Evolutionary conservation across 495 filamentous ascomycete genomes (phyloP), one percentile per base, ranked within the genome.

Genomic region (Neurospora intermedia): DNA sequence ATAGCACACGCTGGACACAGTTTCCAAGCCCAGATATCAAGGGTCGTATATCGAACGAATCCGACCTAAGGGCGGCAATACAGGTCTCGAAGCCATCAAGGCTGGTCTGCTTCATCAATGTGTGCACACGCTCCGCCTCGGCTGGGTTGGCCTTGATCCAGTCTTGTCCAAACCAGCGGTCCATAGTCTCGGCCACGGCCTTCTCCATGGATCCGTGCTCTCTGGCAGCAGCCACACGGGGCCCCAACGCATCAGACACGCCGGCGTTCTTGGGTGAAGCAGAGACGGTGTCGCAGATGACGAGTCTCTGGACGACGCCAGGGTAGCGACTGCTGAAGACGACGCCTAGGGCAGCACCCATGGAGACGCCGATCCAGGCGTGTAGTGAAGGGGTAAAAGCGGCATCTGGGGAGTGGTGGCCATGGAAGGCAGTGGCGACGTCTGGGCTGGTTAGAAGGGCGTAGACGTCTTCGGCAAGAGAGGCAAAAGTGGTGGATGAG

Each of bases 71-170:
- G 13, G 81, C 80, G 18, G 77, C 75, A 40, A 77, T 78, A 54
- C 80, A 83, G 2, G 79, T 76, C 73, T 80, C 78, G 46, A 80
- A 80, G 31, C 80, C 80, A 48, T 79, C 78, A 43, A 81, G 62
- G 46, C 71, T 80, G 43, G 81, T 81, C 38, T 41, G 54, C 9
- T 48, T 38, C 80, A 83, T 83, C 20, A 77, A 18, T 16, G 48
- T 31, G 20, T 74, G 76, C 48, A 81, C 69, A 16, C 79, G 75
- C n/a, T 59, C 69, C 8, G 78, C 69, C 73, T 82, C 80, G 3
- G 77, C 75, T 15, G 77, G 73, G 71, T 82, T 75, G 18, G 76
- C 71, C 35, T 74, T 73, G 27, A 80, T 71, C 80, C 79, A 82
- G 7, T 71, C 74, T 18, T 73, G 66, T 16, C 77, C 74, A 54